phyloP scores from a whole-genome alignment of 2,329 filamentous ascomycete species.

The Venturiaceae sp. region DNA sequence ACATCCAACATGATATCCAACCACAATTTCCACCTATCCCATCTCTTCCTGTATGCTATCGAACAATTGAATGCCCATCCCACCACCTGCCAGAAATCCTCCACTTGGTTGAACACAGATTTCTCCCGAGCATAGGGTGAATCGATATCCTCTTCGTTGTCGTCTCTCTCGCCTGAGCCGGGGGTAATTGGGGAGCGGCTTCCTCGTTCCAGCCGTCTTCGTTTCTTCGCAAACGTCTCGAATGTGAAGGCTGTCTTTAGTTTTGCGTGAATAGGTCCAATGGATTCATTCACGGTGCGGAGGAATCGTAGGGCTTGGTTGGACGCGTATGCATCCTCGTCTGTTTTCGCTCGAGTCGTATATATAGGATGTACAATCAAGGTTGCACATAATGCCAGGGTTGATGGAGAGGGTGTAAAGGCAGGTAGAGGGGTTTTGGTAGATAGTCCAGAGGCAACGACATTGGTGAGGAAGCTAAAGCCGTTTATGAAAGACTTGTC shows the following conservation, averaged over 20 bases:
- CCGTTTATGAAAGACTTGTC: conserved; percentile 5
- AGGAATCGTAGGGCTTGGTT: conserved; percentile 62
- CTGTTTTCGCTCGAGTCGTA: conserved; percentile 60
- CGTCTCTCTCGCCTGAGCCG: conserved; percentile 19
- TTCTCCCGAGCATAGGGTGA: conserved; percentile 52
- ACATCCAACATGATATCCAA: conserved; percentile 70
- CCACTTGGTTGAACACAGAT: conserved; percentile 64
- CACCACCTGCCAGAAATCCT: conserved; percentile 80
- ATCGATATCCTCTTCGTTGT: conserved; percentile 39
- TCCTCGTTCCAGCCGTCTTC: conserved; percentile 15
- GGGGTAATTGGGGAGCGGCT: conserved; percentile 7
- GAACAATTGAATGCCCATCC: conserved; percentile 95
- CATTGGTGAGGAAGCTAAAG: conserved; percentile 48
- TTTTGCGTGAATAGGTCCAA: conserved; percentile 61
- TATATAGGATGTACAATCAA: conserved; percentile 72
- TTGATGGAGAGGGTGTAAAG: conserved; percentile 58
- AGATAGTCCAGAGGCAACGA: conserved; percentile 45
- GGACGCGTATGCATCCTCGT: conserved; percentile 52
- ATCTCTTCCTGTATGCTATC: conserved; percentile 58
- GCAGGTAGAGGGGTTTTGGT: conserved; percentile 33
- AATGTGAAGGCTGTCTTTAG: conserved; percentile 68
- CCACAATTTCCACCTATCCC: conserved; percentile 76
- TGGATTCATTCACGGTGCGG: conserved; percentile 51
- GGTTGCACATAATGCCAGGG: conserved; percentile 69
- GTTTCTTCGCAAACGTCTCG: conserved; percentile 9